Percentiles rank a stretch among this genome's conserved stretches.
phyloP scores from a whole-genome alignment of 2,329 filamentous ascomycete genomes.

The Aspergillus glaucus region DNA sequence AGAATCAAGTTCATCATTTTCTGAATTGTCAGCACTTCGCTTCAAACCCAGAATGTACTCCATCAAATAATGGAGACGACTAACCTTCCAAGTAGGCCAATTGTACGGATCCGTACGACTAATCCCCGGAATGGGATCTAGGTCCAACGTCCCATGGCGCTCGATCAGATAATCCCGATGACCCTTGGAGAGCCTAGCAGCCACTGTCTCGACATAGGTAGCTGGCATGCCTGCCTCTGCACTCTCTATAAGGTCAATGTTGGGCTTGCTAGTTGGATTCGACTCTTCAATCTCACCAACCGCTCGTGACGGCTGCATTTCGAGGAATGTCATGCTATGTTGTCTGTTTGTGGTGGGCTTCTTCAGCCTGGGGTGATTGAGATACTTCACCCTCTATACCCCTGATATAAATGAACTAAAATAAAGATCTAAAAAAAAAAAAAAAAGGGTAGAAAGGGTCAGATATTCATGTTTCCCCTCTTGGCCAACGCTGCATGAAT shows the following conservation, averaged over 20 bases:
- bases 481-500: background rate
- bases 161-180: constrained; percentile 46
- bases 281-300: constrained; percentile 8
- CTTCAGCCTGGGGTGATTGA: background rate
- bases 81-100: constrained; percentile 49
- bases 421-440: too few relatives aligned
- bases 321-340: constrained; percentile 18
- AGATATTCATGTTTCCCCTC: background rate
- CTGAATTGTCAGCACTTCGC: constrained; percentile 21
- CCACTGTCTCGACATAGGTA: constrained; percentile 21
- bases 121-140: constrained; percentile 49
- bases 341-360: background rate
- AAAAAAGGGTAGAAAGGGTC: too few relatives aligned
- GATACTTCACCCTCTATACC: background rate
- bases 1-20: constrained; percentile 51
- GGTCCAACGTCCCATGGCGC: constrained; percentile 50
- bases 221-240: constrained; percentile 18
- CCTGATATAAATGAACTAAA: background rate
- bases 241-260: constrained; percentile 25
- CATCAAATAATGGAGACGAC: background rate
- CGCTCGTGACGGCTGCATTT: constrained; percentile 19
- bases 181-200: constrained; percentile 21
- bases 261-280: constrained; percentile 13
- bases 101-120: constrained; percentile 52
- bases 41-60: background rate